Evolutionary conservation across 805 yeast genomes (phyloP), one percentile per base, ranked within the genome.

Genomic region (Kodamaea kaohsiungensis): DNA sequence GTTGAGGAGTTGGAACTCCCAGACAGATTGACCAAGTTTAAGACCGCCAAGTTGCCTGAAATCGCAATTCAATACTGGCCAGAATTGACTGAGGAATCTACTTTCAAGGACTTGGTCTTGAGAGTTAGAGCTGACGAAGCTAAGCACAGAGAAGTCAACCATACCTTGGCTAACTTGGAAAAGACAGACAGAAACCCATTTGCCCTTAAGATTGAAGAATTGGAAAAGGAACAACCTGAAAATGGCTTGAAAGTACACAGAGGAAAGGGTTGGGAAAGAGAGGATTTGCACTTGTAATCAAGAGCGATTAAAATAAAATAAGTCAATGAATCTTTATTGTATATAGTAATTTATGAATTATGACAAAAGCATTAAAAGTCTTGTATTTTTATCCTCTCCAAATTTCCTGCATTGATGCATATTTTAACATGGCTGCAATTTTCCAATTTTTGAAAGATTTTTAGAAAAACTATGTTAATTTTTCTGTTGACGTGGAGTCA

Each of bases 111-210:
- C 58, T 75, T 87, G 64, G 72, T 87, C 47, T 75, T 78, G 55
- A 78, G 84, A 59, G 74, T 87, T 19, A 78, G 91, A 58, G 92
- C 92, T 1, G 92, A 87, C 63, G 92, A 87, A 67, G 86, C 90
- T 42, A 87, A 87, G 65, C 91, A 87, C 65, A 78, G 92, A 67
- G 92, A 87, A 63, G 91, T 87, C 27, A 87, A 87, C 69, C 92
- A 87, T 62, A 87, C 91, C 0, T 78, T 86, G 63, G 91, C 89
- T 12, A 86, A 86, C 61, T 76, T 87, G 60, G 66, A 75, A 52
- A 83, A 76, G 57, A 66, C 68, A 30, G 91, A 87, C 65, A 77
- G 90, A 61, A 87, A 87, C 63, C 92, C 92, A 12, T 87, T 83
- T 67, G 91, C 78, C 5, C 61, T 73, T 60, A 53, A 81, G 39